Conservation (phyloP, 805 yeast species). For the Candida insectalens region DNA sequence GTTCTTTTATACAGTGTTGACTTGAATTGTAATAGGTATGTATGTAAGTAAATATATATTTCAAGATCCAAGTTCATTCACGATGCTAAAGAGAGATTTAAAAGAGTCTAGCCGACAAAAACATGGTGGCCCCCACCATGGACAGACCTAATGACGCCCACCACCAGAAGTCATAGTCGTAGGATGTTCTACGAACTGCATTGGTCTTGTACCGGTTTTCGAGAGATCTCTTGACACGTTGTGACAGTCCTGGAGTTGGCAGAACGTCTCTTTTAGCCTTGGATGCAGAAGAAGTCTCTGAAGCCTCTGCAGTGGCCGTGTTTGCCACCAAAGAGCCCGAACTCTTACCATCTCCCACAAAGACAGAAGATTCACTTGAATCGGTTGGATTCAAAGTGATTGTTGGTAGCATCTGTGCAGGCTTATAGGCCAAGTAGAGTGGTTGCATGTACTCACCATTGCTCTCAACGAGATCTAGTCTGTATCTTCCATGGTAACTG, state of each 20-base stretch:
- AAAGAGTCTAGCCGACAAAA: constrained; percentile 14
- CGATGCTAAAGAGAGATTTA: too few species aligned
- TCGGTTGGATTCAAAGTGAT: constrained; percentile 78
- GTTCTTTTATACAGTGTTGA: too few species aligned
- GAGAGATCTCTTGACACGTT: constrained; percentile 57
- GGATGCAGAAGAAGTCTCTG: constrained; percentile 4
- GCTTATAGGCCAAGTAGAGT: constrained; percentile 81
- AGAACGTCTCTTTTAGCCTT: constrained; percentile 7
- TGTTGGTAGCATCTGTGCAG: constrained; percentile 96
- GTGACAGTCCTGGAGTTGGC: constrained; percentile 22
- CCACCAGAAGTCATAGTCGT: constrained; percentile 45
- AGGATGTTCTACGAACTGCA: constrained; percentile 38
- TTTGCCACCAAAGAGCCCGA: not conserved
- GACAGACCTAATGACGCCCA: constrained; percentile 39
- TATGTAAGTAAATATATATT: too few species aligned
- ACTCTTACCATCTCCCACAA: constrained; percentile 11
- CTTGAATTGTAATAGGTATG: too few species aligned
- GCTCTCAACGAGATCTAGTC: constrained; percentile 61
- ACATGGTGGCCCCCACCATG: constrained; percentile 21
- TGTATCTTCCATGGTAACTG: constrained; percentile 75
- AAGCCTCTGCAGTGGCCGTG: constrained; percentile 23
- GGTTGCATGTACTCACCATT: constrained; percentile 83
- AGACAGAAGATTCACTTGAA: constrained; percentile 14
- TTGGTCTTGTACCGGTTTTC: constrained; percentile 75
- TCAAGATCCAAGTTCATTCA: too few species aligned